These are phyloP conservation scores for Coemansia sp. DNA, from an alignment of 192 early-diverging fungal genomes.

Conservation along the genomic window DNA sequence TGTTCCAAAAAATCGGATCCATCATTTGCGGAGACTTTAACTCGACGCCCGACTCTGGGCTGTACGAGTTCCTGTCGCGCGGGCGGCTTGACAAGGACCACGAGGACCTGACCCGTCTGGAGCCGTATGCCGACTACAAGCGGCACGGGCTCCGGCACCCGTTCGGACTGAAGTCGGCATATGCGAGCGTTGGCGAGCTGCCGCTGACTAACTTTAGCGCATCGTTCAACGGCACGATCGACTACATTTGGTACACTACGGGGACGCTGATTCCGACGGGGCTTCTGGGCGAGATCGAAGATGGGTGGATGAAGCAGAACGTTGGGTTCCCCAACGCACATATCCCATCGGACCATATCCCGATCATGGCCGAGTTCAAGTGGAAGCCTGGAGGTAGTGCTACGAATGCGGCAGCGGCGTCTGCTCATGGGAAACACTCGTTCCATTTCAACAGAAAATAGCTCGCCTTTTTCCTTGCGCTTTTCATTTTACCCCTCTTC, in stretches of 20 bases:
- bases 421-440: constrained; percentile 23
- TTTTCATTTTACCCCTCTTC: neutral
- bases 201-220: constrained; percentile 94
- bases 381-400: constrained; percentile 50
- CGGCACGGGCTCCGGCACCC: constrained; percentile 81
- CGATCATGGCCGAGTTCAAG: constrained; percentile 75
- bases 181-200: constrained; percentile 71
- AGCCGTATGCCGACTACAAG: constrained; percentile 82
- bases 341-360: constrained; percentile 80
- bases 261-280: constrained; percentile 77
- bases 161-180: constrained; percentile 81
- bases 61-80: constrained; percentile 86
- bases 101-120: constrained; percentile 76
- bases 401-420: constrained; percentile 6
- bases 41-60: constrained; percentile 84
- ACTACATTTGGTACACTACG: constrained; percentile 92
- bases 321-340: constrained; percentile 96
- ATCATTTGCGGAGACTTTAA: constrained; percentile 97
- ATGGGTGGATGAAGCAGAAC: constrained; percentile 69
- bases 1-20: constrained; percentile 48
- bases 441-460: constrained; percentile 47
- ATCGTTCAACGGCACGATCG: constrained; percentile 83
- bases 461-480: neutral
- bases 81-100: constrained; percentile 82
- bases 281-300: constrained; percentile 80